Conservation (phyloP, 805 yeast genomes). For the Metschnikowia sp. region DNA sequence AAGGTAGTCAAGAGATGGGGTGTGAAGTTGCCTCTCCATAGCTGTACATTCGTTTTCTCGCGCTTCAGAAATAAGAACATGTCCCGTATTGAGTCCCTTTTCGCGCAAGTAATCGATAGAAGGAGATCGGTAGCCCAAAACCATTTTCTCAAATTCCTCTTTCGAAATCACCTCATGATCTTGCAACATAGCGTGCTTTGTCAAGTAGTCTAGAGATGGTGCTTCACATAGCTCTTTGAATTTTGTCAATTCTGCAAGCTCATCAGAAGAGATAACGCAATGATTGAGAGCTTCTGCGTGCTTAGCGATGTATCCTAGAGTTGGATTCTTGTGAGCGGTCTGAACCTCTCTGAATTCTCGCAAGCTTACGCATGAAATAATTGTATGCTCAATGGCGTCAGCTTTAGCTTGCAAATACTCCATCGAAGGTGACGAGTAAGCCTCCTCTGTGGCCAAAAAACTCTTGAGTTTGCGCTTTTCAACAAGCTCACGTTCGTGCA, state of each 20-base stretch:
- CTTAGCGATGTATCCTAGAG: slow-evolving; percentile 9
- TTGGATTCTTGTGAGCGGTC: slow-evolving; percentile 2
- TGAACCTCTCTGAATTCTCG: background rate
- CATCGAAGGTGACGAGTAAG: slow-evolving; percentile 6
- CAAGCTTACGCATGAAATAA: background rate
- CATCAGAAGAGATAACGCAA: background rate
- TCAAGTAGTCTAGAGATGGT: slow-evolving; percentile 9
- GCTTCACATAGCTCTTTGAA: background rate
- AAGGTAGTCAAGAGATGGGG: slow-evolving; percentile 9
- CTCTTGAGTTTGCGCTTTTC: slow-evolving; percentile 1
- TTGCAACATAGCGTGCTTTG: background rate
- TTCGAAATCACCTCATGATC: slow-evolving; percentile 1
- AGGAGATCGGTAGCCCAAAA: slow-evolving; percentile 1
- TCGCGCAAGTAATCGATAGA: slow-evolving; percentile 14
- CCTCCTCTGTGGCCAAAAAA: slow-evolving; percentile 5
- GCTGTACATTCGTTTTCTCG: slow-evolving; percentile 1
- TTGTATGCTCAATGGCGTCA: background rate
- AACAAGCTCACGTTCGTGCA: background rate
- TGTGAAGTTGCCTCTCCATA: slow-evolving; percentile 1
- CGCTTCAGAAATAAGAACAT: slow-evolving; percentile 6
- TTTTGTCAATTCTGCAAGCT: background rate
- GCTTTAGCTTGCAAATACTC: slow-evolving; percentile 14
- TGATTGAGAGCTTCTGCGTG: slow-evolving; percentile 4
- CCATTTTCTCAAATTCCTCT: slow-evolving; percentile 7
- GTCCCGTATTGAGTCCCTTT: slow-evolving; percentile 4